Percentiles rank a stretch among this genome's conserved stretches.
Evolutionary conservation across 768 basidiomycete genomes (phyloP).

Genomic region (Megacollybia marginata): DNA sequence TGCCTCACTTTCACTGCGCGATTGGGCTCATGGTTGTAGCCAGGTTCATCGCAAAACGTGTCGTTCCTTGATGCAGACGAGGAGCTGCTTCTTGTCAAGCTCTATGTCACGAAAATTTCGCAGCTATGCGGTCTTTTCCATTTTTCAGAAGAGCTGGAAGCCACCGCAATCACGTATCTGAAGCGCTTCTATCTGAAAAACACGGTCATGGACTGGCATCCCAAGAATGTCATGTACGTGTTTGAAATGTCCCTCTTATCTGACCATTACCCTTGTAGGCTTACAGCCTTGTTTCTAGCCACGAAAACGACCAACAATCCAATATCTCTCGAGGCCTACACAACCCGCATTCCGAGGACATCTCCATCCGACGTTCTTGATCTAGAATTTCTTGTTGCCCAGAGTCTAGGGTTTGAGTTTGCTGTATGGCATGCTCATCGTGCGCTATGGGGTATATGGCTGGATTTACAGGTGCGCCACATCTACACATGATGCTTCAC

Average conservation of each 20-base stretch:
- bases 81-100: conserved; percentile 81
- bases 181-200: conserved; percentile 97
- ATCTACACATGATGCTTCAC: neutral
- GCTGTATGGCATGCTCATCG: conserved; percentile 88
- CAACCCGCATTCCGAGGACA: conserved; percentile 76
- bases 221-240: conserved; percentile 92
- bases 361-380: conserved; percentile 80
- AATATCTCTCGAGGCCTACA: conserved; percentile 82
- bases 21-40: conserved; percentile 30
- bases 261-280: conserved; percentile 39
- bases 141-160: conserved; percentile 89
- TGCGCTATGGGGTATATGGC: conserved; percentile 81
- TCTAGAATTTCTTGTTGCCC: conserved; percentile 92
- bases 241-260: neutral
- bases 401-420: conserved; percentile 92
- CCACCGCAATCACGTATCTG: conserved; percentile 85
- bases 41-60: conserved; percentile 64
- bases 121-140: conserved; percentile 80
- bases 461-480: conserved; percentile 72
- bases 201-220: conserved; percentile 99
- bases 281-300: conserved; percentile 91
- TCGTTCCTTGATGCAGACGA: conserved; percentile 76
- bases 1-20: conserved; percentile 13
- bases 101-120: conserved; percentile 82
- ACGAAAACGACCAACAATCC: conserved; percentile 97